These are phyloP conservation scores for Ascodesmis nigricans DNA, from an alignment of 495 filamentous ascomycete genomes.

Conservation along the genomic window DNA sequence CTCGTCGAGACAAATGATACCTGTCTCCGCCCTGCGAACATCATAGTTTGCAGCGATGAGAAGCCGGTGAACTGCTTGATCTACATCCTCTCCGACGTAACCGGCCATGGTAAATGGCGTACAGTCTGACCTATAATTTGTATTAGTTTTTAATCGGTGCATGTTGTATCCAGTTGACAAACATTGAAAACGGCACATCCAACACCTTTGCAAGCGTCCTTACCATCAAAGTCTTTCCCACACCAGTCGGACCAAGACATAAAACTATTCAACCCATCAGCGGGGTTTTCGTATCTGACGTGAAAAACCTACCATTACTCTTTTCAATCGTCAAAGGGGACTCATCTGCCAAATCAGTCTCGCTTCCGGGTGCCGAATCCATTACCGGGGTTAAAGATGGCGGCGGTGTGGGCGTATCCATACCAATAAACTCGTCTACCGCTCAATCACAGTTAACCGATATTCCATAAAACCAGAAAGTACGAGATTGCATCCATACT, in stretches of 20 bases:
- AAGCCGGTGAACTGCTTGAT: conserved; percentile 74
- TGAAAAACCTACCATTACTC: conserved; percentile 36
- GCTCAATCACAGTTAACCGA: no score
- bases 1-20: conserved; percentile 89
- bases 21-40: conserved; percentile 56
- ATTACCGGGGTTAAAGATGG: no score
- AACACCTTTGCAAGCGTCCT: conserved; percentile 52
- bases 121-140: conserved; percentile 49
- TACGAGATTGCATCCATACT: no score
- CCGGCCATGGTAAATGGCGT: conserved; percentile 53
- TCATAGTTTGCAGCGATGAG: conserved; percentile 81
- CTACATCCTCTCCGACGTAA: conserved; percentile 92
- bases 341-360: conserved; percentile 20
- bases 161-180: conserved; percentile 1
- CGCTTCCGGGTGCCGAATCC: not conserved
- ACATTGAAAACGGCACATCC: conserved; percentile 84
- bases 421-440: no score
- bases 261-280: conserved; percentile 29
- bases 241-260: conserved; percentile 77
- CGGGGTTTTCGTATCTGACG: not conserved
- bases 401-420: no score
- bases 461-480: no score
- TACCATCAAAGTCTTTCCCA: conserved; percentile 94
- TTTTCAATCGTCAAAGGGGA: conserved; percentile 70
- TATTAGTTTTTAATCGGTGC: not conserved